Evolutionary conservation across 164 flowering plant species (phyloP), one percentile per base, ranked within the genome.

Genomic region (Piper betle): DNA sequence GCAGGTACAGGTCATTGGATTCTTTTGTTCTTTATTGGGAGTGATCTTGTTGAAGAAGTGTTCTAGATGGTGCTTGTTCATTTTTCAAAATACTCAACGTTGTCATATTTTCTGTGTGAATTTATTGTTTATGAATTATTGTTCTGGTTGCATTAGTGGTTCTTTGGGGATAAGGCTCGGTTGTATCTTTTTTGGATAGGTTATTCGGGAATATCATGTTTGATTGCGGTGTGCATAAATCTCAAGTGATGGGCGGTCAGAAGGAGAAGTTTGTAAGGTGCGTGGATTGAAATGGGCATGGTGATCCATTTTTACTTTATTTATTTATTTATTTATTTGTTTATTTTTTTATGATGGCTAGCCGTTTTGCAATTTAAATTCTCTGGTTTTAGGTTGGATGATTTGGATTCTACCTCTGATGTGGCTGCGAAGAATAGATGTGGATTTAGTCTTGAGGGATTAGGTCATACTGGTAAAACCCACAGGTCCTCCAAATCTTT

Each of bases 341-440:
- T 8, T 53, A 8, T 2, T 53, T 2, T 15, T 20, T n/a, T n/a
- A n/a, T n/a, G n/a, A 20, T 25, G 58, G 57, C 6, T 55, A n/a
- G n/a, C n/a, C n/a, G n/a, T n/a, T n/a, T n/a, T n/a, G n/a, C n/a
- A n/a, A 13, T 8, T 54, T 18, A 20, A 4, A 25, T 25, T 25
- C 7, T 68, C 20, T 58, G 52, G 63, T 20, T 62, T 65, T 65
- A 92, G 98, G 82, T 74, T 92, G 82, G 93, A 86, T 62, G 94
- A 86, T 68, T 74, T 82, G 73, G 97, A 88, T 71, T 86, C 97
- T 25, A 78, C 92, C 62, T 78, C 93, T 70, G 80, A 80, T 64
- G 37, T 74, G 13, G 76, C 64, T 39, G 76, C 80, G 65, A 68
- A 75, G 66, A 85, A 69, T 39, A 86, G 69, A 71, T 84, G 91